phyloP scores from a whole-genome alignment of 495 filamentous ascomycete genomes.

The Aspergillus heteromorphus region DNA sequence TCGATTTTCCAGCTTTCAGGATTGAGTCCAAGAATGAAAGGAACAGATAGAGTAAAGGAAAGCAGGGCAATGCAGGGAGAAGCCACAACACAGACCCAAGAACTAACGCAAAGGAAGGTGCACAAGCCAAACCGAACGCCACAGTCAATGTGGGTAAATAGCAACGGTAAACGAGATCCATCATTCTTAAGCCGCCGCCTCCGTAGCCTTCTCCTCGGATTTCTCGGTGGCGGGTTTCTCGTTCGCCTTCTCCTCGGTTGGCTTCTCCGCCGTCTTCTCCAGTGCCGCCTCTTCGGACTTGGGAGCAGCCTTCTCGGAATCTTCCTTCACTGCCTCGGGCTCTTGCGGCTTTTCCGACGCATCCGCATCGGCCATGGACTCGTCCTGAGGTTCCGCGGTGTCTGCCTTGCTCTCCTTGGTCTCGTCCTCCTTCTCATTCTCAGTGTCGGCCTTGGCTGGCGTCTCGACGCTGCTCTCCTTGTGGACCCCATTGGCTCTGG shows the following conservation, averaged over 20 bases:
- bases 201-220: slow-evolving; percentile 17
- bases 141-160: background rate
- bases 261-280: slow-evolving; percentile 12
- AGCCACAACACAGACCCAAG: background rate
- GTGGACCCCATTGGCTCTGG: slow-evolving; percentile 46
- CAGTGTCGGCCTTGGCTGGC: slow-evolving; percentile 32
- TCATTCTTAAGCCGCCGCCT: slow-evolving; percentile 16
- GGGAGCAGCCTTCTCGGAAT: slow-evolving; percentile 17
- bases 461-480: slow-evolving; percentile 45
- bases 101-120: background rate
- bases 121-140: background rate
- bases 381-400: slow-evolving; percentile 32
- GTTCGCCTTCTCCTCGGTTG: slow-evolving; percentile 11
- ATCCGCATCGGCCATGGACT: slow-evolving; percentile 32
- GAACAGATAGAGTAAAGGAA: background rate
- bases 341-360: slow-evolving; percentile 22
- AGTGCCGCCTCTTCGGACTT: slow-evolving; percentile 17
- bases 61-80: background rate
- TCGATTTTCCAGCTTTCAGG: background rate
- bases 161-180: background rate
- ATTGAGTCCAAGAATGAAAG: background rate
- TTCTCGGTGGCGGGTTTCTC: slow-evolving; percentile 18
- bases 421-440: slow-evolving; percentile 44
- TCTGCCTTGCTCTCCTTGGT: slow-evolving; percentile 39
- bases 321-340: slow-evolving; percentile 20